Evolutionary conservation across 2,329 filamentous ascomycete species (phyloP).

Genomic region (Phaeosphaeriaceae sp.): DNA sequence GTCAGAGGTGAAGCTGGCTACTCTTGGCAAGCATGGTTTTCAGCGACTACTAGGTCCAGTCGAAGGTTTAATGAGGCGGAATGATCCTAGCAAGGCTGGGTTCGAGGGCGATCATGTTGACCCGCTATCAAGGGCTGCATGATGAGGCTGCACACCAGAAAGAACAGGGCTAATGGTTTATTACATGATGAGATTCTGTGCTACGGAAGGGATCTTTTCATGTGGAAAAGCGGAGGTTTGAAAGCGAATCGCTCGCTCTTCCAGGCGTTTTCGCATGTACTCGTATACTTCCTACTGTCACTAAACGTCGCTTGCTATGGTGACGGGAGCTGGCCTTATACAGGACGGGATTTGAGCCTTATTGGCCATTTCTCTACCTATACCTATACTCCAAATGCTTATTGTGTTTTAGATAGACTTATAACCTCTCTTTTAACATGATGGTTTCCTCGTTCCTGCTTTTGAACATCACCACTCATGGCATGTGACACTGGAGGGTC

Average conservation of each 20-base stretch:
- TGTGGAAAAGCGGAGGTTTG: background rate
- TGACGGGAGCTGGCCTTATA: constrained; percentile 18
- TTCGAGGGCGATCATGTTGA: constrained; percentile 61
- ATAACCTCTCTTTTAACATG: background rate
- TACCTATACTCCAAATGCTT: constrained; percentile 41
- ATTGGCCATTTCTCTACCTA: constrained; percentile 26
- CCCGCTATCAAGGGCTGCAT: constrained; percentile 56
- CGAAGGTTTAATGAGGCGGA: constrained; percentile 91
- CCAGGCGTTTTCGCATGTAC: constrained; percentile 42
- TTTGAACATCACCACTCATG: no score
- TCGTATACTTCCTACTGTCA: constrained; percentile 48
- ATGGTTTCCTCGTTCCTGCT: background rate
- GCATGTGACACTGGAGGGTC: no score
- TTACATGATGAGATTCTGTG: no score
- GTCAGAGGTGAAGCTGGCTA: constrained; percentile 91
- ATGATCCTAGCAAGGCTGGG: constrained; percentile 58
- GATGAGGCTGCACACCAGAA: constrained; percentile 2
- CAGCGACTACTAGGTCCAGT: constrained; percentile 91
- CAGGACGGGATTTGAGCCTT: constrained; percentile 20
- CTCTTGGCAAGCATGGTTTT: constrained; percentile 91
- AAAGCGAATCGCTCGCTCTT: constrained; percentile 5
- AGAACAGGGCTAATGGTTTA: no score
- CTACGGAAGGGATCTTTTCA: background rate
- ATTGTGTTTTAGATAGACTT: constrained; percentile 27
- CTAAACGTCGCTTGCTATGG: constrained; percentile 39